Evolutionary conservation across 2,329 filamentous ascomycete genomes (phyloP), one percentile per base, ranked within the genome.

Genomic region (Penicillium olsonii): DNA sequence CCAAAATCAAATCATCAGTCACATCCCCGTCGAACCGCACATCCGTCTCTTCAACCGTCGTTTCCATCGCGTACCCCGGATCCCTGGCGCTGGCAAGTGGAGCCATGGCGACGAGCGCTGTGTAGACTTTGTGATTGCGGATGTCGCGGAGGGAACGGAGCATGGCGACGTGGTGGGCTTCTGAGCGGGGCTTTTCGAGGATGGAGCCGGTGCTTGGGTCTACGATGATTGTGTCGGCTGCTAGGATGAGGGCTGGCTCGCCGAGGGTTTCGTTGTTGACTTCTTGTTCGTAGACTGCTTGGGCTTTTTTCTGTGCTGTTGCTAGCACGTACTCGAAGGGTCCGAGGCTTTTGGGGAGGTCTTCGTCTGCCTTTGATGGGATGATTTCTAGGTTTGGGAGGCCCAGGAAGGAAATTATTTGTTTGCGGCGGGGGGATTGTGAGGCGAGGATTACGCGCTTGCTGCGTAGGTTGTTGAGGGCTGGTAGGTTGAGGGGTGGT

Each of bases 271-370:
- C 68, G 51, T 82, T 81, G 62, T 84, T 68, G 59, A 85, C 77
- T 60, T 84, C 81, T 34, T 75, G 67, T 24, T 69, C 67, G 70
- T 87, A 87, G 9, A 97, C 88, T 38, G 87, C 81, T 37, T 90
- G 80, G 42, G 87, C 88, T 73, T 99, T 99, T 61, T 87, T 83
- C 18, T 84, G 83, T 3, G 92, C 92, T 2, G 94, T 99, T 49
- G 86, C 84, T 12, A 92, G 79, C 17, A 96, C 94, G 75, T 99
- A 99, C 74, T 95, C 91, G 69, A 89, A 88, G 1, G 94, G 90
- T 1, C 85, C 84, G 51, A 92, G 81, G 7, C 75, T 70, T 70
- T 97, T 96, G 62, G 89, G 82, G 46, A 96, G 82, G 75, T 97
- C 82, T 75, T 99, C 94, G 44, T 89, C 87, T 57, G 89, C 85